Percentiles rank a stretch among this genome's conserved stretches.
phyloP scores from a whole-genome alignment of 768 basidiomycete species.

The Holtermannia corniformis region DNA sequence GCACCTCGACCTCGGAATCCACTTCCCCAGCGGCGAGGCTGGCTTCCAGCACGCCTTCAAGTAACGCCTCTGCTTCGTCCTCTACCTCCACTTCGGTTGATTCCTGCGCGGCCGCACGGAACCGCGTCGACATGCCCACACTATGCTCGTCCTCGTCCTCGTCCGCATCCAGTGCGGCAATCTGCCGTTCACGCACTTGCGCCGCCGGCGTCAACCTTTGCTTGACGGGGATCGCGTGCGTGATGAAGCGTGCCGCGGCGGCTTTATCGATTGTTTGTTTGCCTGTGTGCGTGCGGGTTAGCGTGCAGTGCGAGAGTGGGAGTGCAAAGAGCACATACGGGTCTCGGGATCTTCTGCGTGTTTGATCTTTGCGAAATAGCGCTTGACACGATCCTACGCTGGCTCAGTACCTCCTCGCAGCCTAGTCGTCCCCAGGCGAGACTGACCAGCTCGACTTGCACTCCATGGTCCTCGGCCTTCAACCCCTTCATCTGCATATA shows the following conservation, averaged over 20 bases:
- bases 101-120: not conserved
- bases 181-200: not conserved
- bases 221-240: slow-evolving; percentile 20
- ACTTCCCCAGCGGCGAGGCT: not conserved
- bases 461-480: slow-evolving; percentile 36
- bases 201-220: slow-evolving; percentile 14
- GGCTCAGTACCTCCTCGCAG: not conserved
- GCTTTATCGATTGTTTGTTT: slow-evolving; percentile 18
- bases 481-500: slow-evolving; percentile 38
- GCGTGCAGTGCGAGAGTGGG: not conserved
- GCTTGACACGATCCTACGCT: slow-evolving; percentile 33
- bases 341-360: slow-evolving; percentile 29
- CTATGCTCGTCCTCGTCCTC: not conserved
- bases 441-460: slow-evolving; percentile 35
- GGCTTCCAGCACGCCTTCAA: not conserved
- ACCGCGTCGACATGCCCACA: not conserved
- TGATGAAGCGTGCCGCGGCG: slow-evolving; percentile 34
- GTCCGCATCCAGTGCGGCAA: not conserved
- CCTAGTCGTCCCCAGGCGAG: not conserved
- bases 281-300: slow-evolving; percentile 4
- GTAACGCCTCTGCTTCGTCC: not conserved
- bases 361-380: slow-evolving; percentile 37
- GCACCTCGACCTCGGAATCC: not conserved
- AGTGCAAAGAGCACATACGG: slow-evolving; percentile 14
- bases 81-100: not conserved